Evolutionary conservation across 2,329 filamentous ascomycete species (phyloP).

Genomic region (Aspergillus vadensis): DNA sequence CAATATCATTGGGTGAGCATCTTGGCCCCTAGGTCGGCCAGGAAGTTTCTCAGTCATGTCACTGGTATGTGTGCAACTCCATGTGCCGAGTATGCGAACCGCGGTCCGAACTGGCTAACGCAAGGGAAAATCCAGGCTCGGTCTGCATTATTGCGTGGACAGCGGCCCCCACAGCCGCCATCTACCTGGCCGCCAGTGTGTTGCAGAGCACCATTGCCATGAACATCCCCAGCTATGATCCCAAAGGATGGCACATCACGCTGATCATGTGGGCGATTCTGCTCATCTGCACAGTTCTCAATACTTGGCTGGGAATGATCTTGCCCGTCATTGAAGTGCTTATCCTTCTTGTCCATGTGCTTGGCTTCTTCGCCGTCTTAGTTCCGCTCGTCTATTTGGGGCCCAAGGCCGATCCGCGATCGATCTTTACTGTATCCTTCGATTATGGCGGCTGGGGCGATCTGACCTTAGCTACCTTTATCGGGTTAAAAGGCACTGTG

Average conservation of each 20-base stretch:
- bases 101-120: too few species aligned
- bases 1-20: slow-evolving; percentile 46
- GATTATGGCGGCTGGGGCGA: slow-evolving; percentile 27
- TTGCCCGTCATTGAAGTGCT: slow-evolving; percentile 53
- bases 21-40: slow-evolving; percentile 38
- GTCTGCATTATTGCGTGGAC: slow-evolving; percentile 6
- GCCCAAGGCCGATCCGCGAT: slow-evolving; percentile 31
- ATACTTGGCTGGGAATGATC: slow-evolving; percentile 31
- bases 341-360: slow-evolving; percentile 52
- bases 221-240: slow-evolving; percentile 35
- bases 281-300: background rate
- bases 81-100: background rate
- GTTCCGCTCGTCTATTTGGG: slow-evolving; percentile 50
- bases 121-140: background rate
- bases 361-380: slow-evolving; percentile 56
- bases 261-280: slow-evolving; percentile 26
- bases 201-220: slow-evolving; percentile 8
- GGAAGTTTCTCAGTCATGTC: slow-evolving; percentile 43
- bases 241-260: slow-evolving; percentile 52
- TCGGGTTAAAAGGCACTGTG: slow-evolving; percentile 26
- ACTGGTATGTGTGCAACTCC: slow-evolving; percentile 26
- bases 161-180: slow-evolving; percentile 1
- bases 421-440: slow-evolving; percentile 26
- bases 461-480: slow-evolving; percentile 28
- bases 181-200: slow-evolving; percentile 9